phyloP scores from a whole-genome alignment of 345 rosid genomes.

The Corymbia maculata region DNA sequence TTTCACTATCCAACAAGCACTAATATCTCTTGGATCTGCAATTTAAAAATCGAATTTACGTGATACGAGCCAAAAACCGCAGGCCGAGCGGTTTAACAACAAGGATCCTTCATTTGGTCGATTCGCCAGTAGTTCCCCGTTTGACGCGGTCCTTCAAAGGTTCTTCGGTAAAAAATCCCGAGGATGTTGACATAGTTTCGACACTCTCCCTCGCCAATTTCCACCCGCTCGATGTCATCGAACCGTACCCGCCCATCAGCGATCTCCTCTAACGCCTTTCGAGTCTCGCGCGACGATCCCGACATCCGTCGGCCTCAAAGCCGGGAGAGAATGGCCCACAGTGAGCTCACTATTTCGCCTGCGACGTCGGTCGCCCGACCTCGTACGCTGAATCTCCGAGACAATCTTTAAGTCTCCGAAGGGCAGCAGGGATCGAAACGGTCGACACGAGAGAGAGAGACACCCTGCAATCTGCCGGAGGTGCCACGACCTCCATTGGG shows the following conservation, averaged over 20 bases:
- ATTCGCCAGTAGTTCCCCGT: not conserved
- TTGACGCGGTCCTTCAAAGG: not conserved
- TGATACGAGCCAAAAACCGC: not conserved
- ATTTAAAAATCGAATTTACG: not conserved
- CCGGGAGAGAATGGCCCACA: not conserved
- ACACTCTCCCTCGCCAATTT: not conserved
- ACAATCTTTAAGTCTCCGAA: not conserved
- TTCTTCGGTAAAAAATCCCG: not conserved
- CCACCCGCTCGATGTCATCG: not conserved
- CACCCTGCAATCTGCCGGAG: not conserved
- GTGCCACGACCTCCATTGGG: not conserved
- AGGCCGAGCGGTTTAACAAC: not conserved
- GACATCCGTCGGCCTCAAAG: not conserved
- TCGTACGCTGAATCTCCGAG: not conserved
- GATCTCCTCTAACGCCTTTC: not conserved
- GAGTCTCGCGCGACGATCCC: not conserved
- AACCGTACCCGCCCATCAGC: slow-evolving; percentile 2
- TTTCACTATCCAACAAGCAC: not conserved
- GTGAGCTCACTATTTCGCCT: not conserved
- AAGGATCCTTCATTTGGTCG: not conserved
- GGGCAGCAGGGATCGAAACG: not conserved
- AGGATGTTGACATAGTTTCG: not conserved
- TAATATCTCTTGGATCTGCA: not conserved
- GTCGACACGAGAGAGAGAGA: not conserved
- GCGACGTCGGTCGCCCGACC: not conserved